phyloP scores from a whole-genome alignment of 2,329 filamentous ascomycete species.

The Aspergillus oerlinghausenensis region DNA sequence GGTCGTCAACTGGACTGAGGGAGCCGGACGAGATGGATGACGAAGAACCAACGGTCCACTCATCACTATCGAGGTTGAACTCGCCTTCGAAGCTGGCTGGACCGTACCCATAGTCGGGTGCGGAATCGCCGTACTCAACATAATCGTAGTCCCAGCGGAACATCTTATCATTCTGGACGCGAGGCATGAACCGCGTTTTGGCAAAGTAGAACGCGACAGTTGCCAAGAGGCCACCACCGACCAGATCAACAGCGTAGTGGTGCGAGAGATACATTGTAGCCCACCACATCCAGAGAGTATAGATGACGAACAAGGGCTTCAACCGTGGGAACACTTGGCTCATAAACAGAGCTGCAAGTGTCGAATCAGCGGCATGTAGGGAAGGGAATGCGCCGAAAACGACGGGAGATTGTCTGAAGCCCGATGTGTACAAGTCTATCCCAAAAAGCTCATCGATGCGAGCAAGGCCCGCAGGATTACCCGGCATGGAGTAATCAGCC shows the following conservation, averaged over 20 bases:
- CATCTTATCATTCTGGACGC: slow-evolving; percentile 75
- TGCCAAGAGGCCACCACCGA: slow-evolving; percentile 75
- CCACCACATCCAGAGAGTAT: slow-evolving; percentile 95
- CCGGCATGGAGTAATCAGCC: slow-evolving; percentile 85
- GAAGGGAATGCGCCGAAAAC: slow-evolving; percentile 96
- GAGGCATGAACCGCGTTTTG: slow-evolving; percentile 74
- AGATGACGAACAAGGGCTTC: slow-evolving; percentile 72
- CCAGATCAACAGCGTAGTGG: slow-evolving; percentile 92
- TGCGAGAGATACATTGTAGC: slow-evolving; percentile 97
- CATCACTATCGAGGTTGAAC: slow-evolving; percentile 66
- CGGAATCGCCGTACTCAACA: slow-evolving; percentile 71
- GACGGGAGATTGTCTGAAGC: slow-evolving; percentile 82
- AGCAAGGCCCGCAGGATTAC: slow-evolving; percentile 82
- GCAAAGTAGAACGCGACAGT: slow-evolving; percentile 77
- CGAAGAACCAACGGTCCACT: slow-evolving; percentile 84
- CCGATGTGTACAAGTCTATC: slow-evolving; percentile 87
- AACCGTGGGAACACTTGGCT: slow-evolving; percentile 84
- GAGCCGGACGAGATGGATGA: slow-evolving; percentile 67
- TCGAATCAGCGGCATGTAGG: slow-evolving; percentile 83
- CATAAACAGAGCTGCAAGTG: slow-evolving; percentile 88
- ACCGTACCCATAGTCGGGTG: slow-evolving; percentile 48
- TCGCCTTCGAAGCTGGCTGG: slow-evolving; percentile 55
- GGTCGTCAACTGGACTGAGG: slow-evolving; percentile 59
- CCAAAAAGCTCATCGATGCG: slow-evolving; percentile 87
- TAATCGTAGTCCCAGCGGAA: slow-evolving; percentile 96